Evolutionary conservation across 1,139 yeast genomes (phyloP).

Genomic region (Hyphopichia pseudoburtonii): DNA sequence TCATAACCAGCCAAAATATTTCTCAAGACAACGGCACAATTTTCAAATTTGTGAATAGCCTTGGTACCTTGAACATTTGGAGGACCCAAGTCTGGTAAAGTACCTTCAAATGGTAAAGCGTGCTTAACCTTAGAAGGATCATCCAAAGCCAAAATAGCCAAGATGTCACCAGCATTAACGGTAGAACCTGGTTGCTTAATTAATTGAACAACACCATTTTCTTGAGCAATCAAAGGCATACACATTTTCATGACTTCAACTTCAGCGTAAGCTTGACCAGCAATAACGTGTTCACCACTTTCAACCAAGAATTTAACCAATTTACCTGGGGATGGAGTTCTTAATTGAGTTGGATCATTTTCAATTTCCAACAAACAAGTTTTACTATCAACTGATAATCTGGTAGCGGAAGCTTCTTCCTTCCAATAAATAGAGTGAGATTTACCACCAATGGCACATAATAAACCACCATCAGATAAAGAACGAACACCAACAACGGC

Average conservation of each 20-base stretch:
- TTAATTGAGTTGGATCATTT: conserved; percentile 96
- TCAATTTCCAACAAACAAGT: conserved; percentile 92
- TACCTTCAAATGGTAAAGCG: conserved; percentile 93
- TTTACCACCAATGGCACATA: conserved; percentile 85
- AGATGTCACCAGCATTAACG: conserved; percentile 91
- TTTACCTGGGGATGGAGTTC: conserved; percentile 99
- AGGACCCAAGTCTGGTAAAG: conserved; percentile 83
- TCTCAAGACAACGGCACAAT: conserved; percentile 57
- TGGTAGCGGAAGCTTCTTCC: conserved; percentile 95
- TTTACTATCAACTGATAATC: conserved; percentile 91
- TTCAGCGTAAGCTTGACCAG: conserved; percentile 96
- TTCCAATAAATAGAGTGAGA: conserved; percentile 97
- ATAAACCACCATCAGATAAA: conserved; percentile 90
- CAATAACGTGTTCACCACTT: conserved; percentile 86
- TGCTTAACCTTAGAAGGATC: conserved; percentile 98
- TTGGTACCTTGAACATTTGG: conserved; percentile 83
- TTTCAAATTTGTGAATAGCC: conserved; percentile 72
- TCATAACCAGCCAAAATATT: conserved; percentile 90
- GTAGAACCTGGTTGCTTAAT: conserved; percentile 99
- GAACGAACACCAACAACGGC: conserved; percentile 84
- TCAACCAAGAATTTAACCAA: conserved; percentile 90
- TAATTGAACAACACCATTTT: conserved; percentile 88
- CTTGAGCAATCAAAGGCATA: conserved; percentile 89
- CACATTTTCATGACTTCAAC: conserved; percentile 99
- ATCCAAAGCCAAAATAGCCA: conserved; percentile 90